Percentiles rank a stretch among this genome's conserved stretches.
These are phyloP conservation scores for Monoraphidium neglectum DNA, from an alignment of 139 green algal genomes.

Conservation along the genomic window DNA sequence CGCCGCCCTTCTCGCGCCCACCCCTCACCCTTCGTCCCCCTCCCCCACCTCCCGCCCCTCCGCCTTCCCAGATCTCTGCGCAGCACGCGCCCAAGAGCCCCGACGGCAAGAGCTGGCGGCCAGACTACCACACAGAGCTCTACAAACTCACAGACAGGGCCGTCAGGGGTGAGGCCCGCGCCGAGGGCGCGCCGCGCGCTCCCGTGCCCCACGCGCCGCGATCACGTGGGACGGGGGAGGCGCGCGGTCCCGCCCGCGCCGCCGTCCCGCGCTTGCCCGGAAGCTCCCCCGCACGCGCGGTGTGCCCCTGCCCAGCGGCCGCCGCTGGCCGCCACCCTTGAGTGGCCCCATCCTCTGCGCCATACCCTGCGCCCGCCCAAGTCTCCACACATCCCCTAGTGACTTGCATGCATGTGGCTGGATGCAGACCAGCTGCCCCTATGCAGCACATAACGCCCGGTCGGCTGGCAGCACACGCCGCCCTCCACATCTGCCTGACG, in stretches of 20 bases:
- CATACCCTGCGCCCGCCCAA: no score
- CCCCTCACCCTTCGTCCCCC: no score
- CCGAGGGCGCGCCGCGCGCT: no score
- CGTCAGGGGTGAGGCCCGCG: constrained; percentile 45
- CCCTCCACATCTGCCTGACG: neutral
- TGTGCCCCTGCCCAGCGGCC: neutral
- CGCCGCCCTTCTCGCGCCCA: no score
- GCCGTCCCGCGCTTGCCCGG: neutral
- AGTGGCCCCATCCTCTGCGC: no score
- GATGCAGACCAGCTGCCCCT: neutral
- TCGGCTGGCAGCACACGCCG: neutral
- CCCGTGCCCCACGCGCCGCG: no score
- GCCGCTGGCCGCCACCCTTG: neutral
- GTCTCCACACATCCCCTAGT: no score
- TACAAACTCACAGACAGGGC: constrained; percentile 87
- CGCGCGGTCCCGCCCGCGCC: no score
- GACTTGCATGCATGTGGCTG: no score
- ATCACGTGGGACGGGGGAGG: neutral
- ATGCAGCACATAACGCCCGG: neutral
- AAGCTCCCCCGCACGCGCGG: neutral
- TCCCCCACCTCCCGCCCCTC: neutral
- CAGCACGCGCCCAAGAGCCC: constrained; percentile 54
- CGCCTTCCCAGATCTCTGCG: constrained; percentile 21
- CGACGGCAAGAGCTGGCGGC: constrained; percentile 51
- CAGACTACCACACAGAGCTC: constrained; percentile 71